These are phyloP conservation scores for Darksidea phi DNA, from an alignment of 495 filamentous ascomycete species.

Conservation along the genomic window DNA sequence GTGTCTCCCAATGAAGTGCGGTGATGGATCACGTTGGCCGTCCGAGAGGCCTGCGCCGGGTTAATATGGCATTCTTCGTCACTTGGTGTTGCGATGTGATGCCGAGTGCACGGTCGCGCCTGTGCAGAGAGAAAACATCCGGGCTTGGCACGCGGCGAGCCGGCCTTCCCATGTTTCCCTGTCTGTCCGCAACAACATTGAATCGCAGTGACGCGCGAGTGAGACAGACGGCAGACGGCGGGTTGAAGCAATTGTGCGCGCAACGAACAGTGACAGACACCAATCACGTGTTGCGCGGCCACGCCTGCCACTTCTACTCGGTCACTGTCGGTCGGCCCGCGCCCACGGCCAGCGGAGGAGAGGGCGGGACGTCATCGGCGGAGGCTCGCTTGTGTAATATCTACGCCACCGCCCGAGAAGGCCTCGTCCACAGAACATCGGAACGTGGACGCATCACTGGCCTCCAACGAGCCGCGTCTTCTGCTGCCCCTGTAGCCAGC, in stretches of 20 bases:
- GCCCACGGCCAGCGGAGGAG: background rate
- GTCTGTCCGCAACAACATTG: too few species aligned
- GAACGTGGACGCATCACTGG: slow-evolving; percentile 19
- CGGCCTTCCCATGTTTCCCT: too few species aligned
- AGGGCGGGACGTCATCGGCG: slow-evolving; percentile 7
- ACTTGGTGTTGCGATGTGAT: too few species aligned
- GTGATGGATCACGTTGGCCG: background rate
- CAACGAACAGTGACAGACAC: too few species aligned
- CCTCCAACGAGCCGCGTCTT: background rate
- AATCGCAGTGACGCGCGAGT: too few species aligned
- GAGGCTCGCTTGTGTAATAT: background rate
- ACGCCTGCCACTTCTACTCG: too few species aligned
- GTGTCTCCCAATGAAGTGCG: background rate
- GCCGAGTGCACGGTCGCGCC: background rate
- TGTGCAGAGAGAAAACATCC: background rate
- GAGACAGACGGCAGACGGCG: too few species aligned
- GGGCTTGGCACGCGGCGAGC: background rate
- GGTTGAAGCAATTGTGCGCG: too few species aligned
- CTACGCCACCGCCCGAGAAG: background rate
- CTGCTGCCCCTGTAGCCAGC: slow-evolving; percentile 16
- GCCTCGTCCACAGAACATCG: background rate
- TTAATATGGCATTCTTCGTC: too few species aligned
- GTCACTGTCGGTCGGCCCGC: background rate
- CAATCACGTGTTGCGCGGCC: too few species aligned
- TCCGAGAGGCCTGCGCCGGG: too few species aligned